Conservation (phyloP, 768 basidiomycete species). For the Phaeotremella skinneri region DNA sequence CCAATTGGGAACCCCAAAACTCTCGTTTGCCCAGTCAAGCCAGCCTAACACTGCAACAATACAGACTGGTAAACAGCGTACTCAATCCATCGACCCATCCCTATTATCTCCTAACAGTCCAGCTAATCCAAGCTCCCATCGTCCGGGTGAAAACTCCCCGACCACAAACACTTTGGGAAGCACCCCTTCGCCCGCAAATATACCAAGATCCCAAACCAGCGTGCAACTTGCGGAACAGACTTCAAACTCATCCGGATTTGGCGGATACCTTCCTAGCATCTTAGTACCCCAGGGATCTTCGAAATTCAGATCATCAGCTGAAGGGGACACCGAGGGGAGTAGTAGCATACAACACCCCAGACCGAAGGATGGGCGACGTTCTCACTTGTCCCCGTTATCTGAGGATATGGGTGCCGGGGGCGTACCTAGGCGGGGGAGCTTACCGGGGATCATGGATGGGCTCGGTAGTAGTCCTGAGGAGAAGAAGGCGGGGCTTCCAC, state of each 20-base stretch:
- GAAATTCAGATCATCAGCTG: slow-evolving; percentile 5
- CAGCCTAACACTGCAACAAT: slow-evolving; percentile 13
- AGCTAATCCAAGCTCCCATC: not conserved
- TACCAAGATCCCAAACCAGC: slow-evolving; percentile 7
- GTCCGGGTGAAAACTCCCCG: not conserved
- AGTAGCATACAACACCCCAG: too few species aligned
- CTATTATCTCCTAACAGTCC: not conserved
- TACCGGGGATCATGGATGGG: slow-evolving; percentile 5
- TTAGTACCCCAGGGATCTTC: not conserved
- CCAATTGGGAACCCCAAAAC: slow-evolving; percentile 38
- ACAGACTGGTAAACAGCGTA: slow-evolving; percentile 1
- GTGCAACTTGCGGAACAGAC: not conserved
- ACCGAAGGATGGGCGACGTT: not conserved
- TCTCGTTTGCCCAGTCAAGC: slow-evolving; percentile 21
- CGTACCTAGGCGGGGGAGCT: not conserved
- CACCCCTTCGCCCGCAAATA: slow-evolving; percentile 1
- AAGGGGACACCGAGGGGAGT: too few species aligned
- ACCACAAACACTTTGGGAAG: not conserved
- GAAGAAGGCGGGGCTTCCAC: slow-evolving; percentile 3
- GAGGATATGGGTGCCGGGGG: not conserved
- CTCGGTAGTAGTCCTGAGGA: not conserved
- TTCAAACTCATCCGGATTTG: slow-evolving; percentile 1
- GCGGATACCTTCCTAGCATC: not conserved
- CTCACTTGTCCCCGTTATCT: slow-evolving; percentile 8
- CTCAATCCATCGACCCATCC: slow-evolving; percentile 10